Conservation (phyloP, 2,329 filamentous ascomycete species). For the Cercospora citrullina region DNA sequence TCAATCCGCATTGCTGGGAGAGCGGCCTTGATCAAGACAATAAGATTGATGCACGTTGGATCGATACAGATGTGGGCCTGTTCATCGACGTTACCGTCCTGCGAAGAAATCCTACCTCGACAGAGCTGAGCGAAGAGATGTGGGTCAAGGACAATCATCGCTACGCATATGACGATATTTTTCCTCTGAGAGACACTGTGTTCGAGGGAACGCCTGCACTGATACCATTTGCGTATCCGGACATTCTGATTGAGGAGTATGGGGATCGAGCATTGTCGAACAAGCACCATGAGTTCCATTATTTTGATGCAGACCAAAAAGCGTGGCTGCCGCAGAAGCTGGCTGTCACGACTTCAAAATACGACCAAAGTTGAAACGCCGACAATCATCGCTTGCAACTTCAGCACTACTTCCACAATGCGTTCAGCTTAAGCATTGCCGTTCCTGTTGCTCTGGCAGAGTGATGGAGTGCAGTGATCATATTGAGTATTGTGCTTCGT, state of each 20-base stretch:
- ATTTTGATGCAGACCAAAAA: slow-evolving; percentile 41
- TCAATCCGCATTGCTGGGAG: slow-evolving; percentile 58
- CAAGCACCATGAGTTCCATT: slow-evolving; percentile 48
- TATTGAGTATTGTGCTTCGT: neutral
- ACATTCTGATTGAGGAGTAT: slow-evolving; percentile 58
- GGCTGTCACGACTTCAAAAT: slow-evolving; percentile 14
- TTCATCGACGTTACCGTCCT: slow-evolving; percentile 64
- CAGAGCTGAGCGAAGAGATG: slow-evolving; percentile 42
- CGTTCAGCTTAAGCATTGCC: neutral
- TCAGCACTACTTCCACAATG: neutral
- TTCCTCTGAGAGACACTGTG: slow-evolving; percentile 55
- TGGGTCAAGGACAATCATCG: slow-evolving; percentile 60
- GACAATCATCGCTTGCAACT: neutral
- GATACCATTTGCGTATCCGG: slow-evolving; percentile 58
- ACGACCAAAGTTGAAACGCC: neutral
- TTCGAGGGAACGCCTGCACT: slow-evolving; percentile 57
- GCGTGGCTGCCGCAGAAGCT: slow-evolving; percentile 35
- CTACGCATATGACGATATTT: slow-evolving; percentile 57
- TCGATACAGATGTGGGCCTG: slow-evolving; percentile 59
- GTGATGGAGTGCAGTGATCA: neutral
- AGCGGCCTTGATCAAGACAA: slow-evolving; percentile 52
- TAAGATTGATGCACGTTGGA: slow-evolving; percentile 62
- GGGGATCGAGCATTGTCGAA: slow-evolving; percentile 51
- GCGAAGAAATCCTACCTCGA: slow-evolving; percentile 46
- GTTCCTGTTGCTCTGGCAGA: neutral